Evolutionary conservation across 2,329 filamentous ascomycete species (phyloP).

Genomic region (Torrubiella hemipterigena): DNA sequence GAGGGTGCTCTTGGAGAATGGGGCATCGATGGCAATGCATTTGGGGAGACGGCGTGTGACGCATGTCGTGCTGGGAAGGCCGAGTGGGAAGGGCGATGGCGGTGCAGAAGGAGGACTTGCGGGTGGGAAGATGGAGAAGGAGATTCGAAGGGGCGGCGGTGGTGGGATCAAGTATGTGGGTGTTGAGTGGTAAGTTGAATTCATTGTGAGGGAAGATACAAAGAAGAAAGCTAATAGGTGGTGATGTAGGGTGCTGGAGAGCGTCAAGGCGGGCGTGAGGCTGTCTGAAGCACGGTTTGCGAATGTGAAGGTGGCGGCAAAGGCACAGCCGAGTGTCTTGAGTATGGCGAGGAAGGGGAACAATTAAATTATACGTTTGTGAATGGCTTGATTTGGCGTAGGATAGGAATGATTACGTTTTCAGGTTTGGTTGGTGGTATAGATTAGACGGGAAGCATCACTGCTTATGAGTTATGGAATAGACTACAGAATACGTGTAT

Average conservation of each 20-base stretch:
- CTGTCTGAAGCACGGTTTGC: slow-evolving; percentile 64
- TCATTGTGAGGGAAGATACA: too few species aligned
- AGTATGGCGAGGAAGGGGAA: too few species aligned
- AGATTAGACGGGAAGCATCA: too few species aligned
- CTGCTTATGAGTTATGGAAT: too few species aligned
- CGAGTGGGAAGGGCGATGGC: slow-evolving; percentile 25
- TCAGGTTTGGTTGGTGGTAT: too few species aligned
- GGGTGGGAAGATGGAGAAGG: slow-evolving; percentile 67
- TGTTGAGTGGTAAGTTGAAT: slow-evolving; percentile 57
- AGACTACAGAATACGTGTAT: too few species aligned
- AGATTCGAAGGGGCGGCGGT: slow-evolving; percentile 57
- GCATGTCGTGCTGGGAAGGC: slow-evolving; percentile 68
- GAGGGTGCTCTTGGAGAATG: slow-evolving; percentile 61
- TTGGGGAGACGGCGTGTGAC: slow-evolving; percentile 66
- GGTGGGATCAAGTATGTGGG: slow-evolving; percentile 66
- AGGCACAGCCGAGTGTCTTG: slow-evolving; percentile 54
- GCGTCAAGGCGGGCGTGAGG: slow-evolving; percentile 62
- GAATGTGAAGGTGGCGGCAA: slow-evolving; percentile 46
- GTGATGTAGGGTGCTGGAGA: slow-evolving; percentile 60
- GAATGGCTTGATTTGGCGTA: too few species aligned
- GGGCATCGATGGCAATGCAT: slow-evolving; percentile 57
- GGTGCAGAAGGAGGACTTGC: slow-evolving; percentile 63
- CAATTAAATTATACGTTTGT: too few species aligned
- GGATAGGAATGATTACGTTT: too few species aligned
- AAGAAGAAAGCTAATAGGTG: background rate